Base-by-base conservation (phyloP, 768 basidiomycete genomes). In the Pulveroboletus ravenelii region DNA sequence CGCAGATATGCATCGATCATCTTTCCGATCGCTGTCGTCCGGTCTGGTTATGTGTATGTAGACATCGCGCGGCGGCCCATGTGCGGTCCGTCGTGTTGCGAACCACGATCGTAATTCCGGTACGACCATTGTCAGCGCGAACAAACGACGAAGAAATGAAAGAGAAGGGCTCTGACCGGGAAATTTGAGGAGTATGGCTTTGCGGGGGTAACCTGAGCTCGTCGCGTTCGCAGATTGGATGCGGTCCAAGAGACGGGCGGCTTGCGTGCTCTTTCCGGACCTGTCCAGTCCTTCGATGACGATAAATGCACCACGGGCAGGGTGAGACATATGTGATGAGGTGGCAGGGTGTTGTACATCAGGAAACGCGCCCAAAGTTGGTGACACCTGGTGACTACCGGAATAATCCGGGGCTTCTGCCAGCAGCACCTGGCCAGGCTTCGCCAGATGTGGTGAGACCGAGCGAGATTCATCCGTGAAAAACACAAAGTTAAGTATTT, bases 271-370 rank as follows among this genome's bases (percentile, higher is more conserved):
- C 67, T 98, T 98, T 14, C 96, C 96, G 0, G 90, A 93, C 53
- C 89, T 77, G 66, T 98, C 95, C n/a, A 98, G 81, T 13, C 95
- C 96, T 69, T 97, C 94, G 45, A 97, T 77, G 34, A 93, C 93
- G 63, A 97, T 87, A 70, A 98, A 93, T 7, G 87, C 78, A 0
- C 89, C 90, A 14, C 87, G 77, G 2, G 61, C 9, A 48, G 56
- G 36, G 18, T 46, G 17, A 6, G 53, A 42, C 53, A 53, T 54
- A 35, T 7, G 32, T 32, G 20, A 23, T 23, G 20, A 23, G n/a
- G n/a, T n/a, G n/a, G n/a, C n/a, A n/a, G n/a, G n/a, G n/a, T n/a
- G n/a, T n/a, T n/a, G n/a, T n/a, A n/a, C n/a, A n/a, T n/a, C n/a
- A n/a, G n/a, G n/a, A n/a, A n/a, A n/a, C n/a, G n/a, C n/a, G n/a